Conservation (phyloP, 2,329 filamentous ascomycete species). For the Fusarium neocosmosporiellum region DNA sequence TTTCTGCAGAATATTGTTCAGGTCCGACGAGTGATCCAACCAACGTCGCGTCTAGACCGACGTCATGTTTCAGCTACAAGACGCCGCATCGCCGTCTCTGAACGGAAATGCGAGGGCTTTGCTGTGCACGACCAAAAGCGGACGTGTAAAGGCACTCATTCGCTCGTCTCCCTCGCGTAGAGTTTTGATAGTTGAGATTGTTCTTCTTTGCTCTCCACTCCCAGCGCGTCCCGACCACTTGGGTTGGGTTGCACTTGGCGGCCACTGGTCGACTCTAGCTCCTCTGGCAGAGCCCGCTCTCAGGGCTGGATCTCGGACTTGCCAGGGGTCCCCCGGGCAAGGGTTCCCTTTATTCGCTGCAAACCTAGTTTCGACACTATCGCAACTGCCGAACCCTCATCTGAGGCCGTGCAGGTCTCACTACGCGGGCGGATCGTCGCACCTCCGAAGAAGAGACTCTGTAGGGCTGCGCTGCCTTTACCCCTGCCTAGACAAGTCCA, state of each 20-base stretch:
- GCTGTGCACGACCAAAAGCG: background rate
- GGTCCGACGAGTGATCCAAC: background rate
- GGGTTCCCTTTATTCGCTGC: background rate
- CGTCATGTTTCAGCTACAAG: conserved; percentile 35
- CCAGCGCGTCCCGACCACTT: conserved; percentile 4
- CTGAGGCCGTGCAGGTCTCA: conserved; percentile 23
- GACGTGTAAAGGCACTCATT: background rate
- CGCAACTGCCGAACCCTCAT: conserved; percentile 6
- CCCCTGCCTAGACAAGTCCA: background rate
- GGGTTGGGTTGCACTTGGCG: conserved; percentile 26
- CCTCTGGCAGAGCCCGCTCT: conserved; percentile 4
- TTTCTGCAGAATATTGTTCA: background rate
- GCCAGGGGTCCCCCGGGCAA: conserved; percentile 15
- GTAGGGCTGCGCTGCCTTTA: background rate
- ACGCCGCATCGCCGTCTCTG: conserved; percentile 16
- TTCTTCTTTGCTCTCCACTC: conserved; percentile 1
- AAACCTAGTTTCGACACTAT: conserved; percentile 1
- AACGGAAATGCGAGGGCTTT: conserved; percentile 20
- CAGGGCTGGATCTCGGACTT: conserved; percentile 34
- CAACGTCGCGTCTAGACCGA: conserved; percentile 29
- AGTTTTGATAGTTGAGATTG: conserved; percentile 8
- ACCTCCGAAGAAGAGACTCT: background rate
- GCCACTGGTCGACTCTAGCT: conserved; percentile 10
- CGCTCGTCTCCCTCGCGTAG: background rate
- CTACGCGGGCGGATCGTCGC: background rate